Percentiles rank a stretch among this genome's conserved stretches.
phyloP scores from a whole-genome alignment of 2,329 filamentous ascomycete species.

The Fusarium dimerum region DNA sequence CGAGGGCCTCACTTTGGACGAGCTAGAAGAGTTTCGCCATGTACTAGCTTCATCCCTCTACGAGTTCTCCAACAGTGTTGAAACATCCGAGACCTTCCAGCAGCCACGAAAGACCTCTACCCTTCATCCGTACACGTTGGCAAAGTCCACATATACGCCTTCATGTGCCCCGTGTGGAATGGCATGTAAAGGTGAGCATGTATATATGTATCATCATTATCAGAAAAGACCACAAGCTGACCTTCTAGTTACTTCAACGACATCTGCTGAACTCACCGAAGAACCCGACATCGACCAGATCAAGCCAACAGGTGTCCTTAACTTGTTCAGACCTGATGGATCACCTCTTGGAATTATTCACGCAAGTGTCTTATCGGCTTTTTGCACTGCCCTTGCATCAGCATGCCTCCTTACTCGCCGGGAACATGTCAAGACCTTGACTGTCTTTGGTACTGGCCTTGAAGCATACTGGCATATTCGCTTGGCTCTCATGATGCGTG shows the following conservation, averaged over 20 bases:
- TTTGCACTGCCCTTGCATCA: conserved; percentile 74
- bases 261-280: conserved; percentile 40
- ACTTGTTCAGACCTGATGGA: conserved; percentile 65
- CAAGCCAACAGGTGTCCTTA: conserved; percentile 65
- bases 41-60: conserved; percentile 55
- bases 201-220: background rate
- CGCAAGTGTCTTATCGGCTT: conserved; percentile 74
- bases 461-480: conserved; percentile 96
- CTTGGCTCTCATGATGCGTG: conserved; percentile 74
- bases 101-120: conserved; percentile 57
- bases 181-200: conserved; percentile 62
- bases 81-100: conserved; percentile 47
- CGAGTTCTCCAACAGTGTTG: conserved; percentile 61
- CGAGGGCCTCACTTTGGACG: conserved; percentile 52
- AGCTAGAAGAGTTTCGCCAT: conserved; percentile 54
- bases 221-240: conserved; percentile 1
- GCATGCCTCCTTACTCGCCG: conserved; percentile 67
- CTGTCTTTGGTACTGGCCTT: conserved; percentile 83
- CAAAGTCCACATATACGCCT: conserved; percentile 74
- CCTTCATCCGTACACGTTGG: conserved; percentile 47
- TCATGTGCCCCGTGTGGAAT: conserved; percentile 64
- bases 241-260: conserved; percentile 62
- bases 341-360: conserved; percentile 68
- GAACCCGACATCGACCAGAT: conserved; percentile 36
- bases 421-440: conserved; percentile 69